Conservation (phyloP, 2,329 filamentous ascomycete species). For the Helotiales sp. region DNA sequence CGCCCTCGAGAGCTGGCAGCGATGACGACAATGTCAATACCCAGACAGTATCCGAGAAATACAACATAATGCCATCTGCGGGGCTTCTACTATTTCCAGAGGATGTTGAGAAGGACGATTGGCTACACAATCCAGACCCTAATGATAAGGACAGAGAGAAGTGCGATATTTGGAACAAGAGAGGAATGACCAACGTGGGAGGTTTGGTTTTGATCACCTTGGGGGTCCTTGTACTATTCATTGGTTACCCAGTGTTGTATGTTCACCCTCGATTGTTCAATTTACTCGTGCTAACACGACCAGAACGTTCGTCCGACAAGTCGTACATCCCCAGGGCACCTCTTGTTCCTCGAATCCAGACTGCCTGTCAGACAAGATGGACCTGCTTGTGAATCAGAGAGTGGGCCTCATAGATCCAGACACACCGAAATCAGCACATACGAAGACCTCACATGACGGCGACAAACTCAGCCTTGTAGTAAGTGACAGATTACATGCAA, state of each 20-base stretch:
- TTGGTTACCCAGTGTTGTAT: slow-evolving; percentile 70
- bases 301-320: slow-evolving; percentile 57
- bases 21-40: slow-evolving; percentile 68
- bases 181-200: slow-evolving; percentile 65
- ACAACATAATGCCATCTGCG: slow-evolving; percentile 68
- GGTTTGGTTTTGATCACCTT: slow-evolving; percentile 59
- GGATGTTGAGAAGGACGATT: slow-evolving; percentile 73
- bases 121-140: slow-evolving; percentile 68
- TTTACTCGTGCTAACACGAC: slow-evolving; percentile 25
- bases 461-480: slow-evolving; percentile 59
- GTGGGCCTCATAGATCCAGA: slow-evolving; percentile 64
- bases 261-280: not conserved
- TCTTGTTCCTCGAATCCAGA: slow-evolving; percentile 40
- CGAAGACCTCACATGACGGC: slow-evolving; percentile 57
- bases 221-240: slow-evolving; percentile 64
- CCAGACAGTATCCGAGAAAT: slow-evolving; percentile 72
- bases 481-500: not conserved
- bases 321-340: slow-evolving; percentile 23
- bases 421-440: slow-evolving; percentile 58
- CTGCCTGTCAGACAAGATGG: slow-evolving; percentile 37
- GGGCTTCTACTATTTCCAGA: slow-evolving; percentile 68
- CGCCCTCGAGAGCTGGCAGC: slow-evolving; percentile 46
- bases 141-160: slow-evolving; percentile 60
- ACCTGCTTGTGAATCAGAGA: slow-evolving; percentile 61
- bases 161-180: slow-evolving; percentile 63